Evolutionary conservation across 2,329 filamentous ascomycete species (phyloP).

Genomic region (Leptographium procerum): DNA sequence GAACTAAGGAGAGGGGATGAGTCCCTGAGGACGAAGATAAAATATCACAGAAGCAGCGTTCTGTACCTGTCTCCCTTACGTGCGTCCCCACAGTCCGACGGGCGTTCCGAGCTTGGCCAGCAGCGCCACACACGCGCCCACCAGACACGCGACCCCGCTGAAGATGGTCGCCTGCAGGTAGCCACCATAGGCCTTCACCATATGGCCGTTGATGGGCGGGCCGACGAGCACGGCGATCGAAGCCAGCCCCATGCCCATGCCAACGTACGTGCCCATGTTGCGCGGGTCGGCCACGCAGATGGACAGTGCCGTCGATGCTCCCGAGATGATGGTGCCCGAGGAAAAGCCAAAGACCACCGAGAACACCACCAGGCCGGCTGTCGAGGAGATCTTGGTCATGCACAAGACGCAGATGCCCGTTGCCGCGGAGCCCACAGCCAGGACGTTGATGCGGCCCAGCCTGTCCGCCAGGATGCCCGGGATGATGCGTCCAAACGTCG

Average conservation of each 20-base stretch:
- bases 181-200: slow-evolving; percentile 26
- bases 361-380: slow-evolving; percentile 13
- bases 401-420: slow-evolving; percentile 18
- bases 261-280: slow-evolving; percentile 39
- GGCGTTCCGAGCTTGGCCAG: slow-evolving; percentile 15
- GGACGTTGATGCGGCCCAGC: slow-evolving; percentile 36
- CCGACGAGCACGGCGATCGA: slow-evolving; percentile 30
- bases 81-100: slow-evolving; percentile 17
- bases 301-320: slow-evolving; percentile 25
- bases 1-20: too few relatives aligned
- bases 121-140: slow-evolving; percentile 13
- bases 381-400: slow-evolving; percentile 14
- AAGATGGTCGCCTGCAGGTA: slow-evolving; percentile 27
- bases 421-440: slow-evolving; percentile 8
- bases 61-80: background rate
- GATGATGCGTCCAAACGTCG: slow-evolving; percentile 38
- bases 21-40: too few relatives aligned
- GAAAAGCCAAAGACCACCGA: slow-evolving; percentile 13
- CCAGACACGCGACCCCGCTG: slow-evolving; percentile 23
- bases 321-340: slow-evolving; percentile 22
- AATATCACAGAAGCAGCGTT: background rate
- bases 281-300: slow-evolving; percentile 29
- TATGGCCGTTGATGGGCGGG: slow-evolving; percentile 32
- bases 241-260: slow-evolving; percentile 27
- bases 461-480: slow-evolving; percentile 41